Evolutionary conservation across 306 rosid genomes (phyloP), one percentile per base, ranked within the genome.

Genomic region (Castanopsis chinensis): DNA sequence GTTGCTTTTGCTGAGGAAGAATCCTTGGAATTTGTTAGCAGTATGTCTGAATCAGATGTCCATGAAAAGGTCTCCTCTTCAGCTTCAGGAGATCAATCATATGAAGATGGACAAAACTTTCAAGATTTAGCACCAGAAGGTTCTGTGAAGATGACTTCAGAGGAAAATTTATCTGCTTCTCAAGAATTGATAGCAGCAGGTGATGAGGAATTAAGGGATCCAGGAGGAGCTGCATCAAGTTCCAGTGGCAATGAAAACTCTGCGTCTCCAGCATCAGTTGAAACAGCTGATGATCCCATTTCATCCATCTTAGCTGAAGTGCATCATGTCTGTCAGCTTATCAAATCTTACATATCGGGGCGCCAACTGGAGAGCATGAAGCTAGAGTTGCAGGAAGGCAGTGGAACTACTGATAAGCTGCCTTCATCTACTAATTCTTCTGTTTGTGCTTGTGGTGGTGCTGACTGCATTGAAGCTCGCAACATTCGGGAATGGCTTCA

Each of bases 401-500:
- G 79, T 83, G 85, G 82, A 81, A 83, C 56, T 81, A 86, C 72
- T 81, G 85, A 86, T 72, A 76, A 72, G 23, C 81, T 87, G 65
- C 76, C 96, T 30, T 80, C 90, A 60, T 84, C 97, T 69, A 76
- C 80, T 77, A 79, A 86, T 88, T 83, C 82, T 61, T 87, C 96
- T 71, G 90, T 94, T 77, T 94, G 99, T 92, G 94, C 95, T 41
- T 94, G 99, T 65, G 99, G 99, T 71, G 97, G 92, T 81, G 82
- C 92, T 59, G 99, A 94, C 60, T 94, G 99, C 83, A 91, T 94
- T 71, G 99, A 94, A 91, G 97, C 92, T 77, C 92, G 97, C 83
- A 97, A 94, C 83, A 93, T 94, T 73, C 86, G 90, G 76, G 91
- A 92, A 84, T 94, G 99, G 99, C 99, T 94, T 85, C 99, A 97